Base-by-base conservation (phyloP, 768 basidiomycete species). In the Termitomyces bulborhizus region DNA sequence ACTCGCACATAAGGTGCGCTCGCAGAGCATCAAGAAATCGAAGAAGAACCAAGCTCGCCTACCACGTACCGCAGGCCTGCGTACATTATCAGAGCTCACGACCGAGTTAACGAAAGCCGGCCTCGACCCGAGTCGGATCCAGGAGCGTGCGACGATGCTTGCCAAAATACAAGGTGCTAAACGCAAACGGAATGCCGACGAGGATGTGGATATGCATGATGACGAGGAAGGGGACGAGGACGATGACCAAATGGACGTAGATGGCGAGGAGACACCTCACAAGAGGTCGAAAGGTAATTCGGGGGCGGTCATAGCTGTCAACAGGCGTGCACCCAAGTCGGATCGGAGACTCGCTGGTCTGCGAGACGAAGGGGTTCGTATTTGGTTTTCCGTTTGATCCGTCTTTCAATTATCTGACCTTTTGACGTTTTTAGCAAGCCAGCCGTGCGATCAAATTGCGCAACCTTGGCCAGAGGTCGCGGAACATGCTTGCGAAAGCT, bases 401-500 rank as follows among this genome's bases (percentile, higher is more conserved):
- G 34, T 9, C 7, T 7, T 43, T 21, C 26, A 24, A 37, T n/a
- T 24, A 27, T 45, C 49, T 57, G 29, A 49, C 54, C 52, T 52
- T 49, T 64, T 29, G 26, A 51, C 48, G 45, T 24, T 11, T 57
- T n/a, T 60, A 90, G 85, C 92, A 97, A 86, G 83, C 78, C 32
- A 76, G 83, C 57, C 87, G 86, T 66, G 91, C 96, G 16, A 73
- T 82, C 68, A 83, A 87, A 65, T 76, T 98, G 55, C 88, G 91
- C 61, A 90, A 92, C 64, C 81, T 96, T 53, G 87, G 86, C 6
- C 93, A 96, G 68, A 80, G 96, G 61, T 81, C 81, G 52, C 87
- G 93, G 57, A 96, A 96, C 69, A 83, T 84, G 77, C 78, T 85
- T 43, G 96, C 93, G 26, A 92, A 88, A 68, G 95, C 94, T 39